phyloP scores from a whole-genome alignment of 345 rosid species.

The Brassica juncea region DNA sequence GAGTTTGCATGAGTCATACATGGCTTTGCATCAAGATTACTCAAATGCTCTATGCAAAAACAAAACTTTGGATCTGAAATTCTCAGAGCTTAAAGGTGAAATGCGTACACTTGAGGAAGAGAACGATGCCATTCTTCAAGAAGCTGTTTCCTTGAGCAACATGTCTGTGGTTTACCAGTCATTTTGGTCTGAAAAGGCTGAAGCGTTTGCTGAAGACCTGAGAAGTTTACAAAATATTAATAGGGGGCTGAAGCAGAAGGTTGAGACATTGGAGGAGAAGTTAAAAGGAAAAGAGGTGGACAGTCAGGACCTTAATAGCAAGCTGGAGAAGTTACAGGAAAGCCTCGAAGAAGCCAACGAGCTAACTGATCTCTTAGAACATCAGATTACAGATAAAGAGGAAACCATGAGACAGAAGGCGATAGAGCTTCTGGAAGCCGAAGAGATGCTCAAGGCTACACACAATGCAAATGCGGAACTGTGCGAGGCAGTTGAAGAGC shows the following conservation, averaged over 20 bases:
- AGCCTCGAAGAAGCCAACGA: constrained; percentile 60
- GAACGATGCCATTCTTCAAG: constrained; percentile 48
- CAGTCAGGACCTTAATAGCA: constrained; percentile 46
- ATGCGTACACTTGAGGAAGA: constrained; percentile 59
- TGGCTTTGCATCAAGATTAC: constrained; percentile 55
- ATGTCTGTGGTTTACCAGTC: constrained; percentile 57
- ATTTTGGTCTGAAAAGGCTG: constrained; percentile 54
- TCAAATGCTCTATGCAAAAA: constrained; percentile 50
- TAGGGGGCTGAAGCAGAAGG: constrained; percentile 50
- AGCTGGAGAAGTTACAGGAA: constrained; percentile 50
- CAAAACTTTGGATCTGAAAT: constrained; percentile 45
- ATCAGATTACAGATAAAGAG: constrained; percentile 50
- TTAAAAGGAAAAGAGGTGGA: constrained; percentile 55
- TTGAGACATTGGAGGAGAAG: constrained; percentile 50
- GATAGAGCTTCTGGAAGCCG: constrained; percentile 61
- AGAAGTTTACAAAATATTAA: constrained; percentile 42
- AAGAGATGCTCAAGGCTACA: constrained; percentile 66
- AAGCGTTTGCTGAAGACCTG: constrained; percentile 51
- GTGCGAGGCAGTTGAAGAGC: constrained; percentile 58
- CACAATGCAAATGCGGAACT: constrained; percentile 56
- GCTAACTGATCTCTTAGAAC: constrained; percentile 58
- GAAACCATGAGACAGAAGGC: constrained; percentile 62
- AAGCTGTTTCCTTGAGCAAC: constrained; percentile 52
- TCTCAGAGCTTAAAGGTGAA: constrained; percentile 53
- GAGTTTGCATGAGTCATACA: constrained; percentile 53